A percentile compares a stretch with the other conserved stretches of the same genome.
phyloP scores from a whole-genome alignment of 208 protist species.

The Trypanosoma lewisi region DNA sequence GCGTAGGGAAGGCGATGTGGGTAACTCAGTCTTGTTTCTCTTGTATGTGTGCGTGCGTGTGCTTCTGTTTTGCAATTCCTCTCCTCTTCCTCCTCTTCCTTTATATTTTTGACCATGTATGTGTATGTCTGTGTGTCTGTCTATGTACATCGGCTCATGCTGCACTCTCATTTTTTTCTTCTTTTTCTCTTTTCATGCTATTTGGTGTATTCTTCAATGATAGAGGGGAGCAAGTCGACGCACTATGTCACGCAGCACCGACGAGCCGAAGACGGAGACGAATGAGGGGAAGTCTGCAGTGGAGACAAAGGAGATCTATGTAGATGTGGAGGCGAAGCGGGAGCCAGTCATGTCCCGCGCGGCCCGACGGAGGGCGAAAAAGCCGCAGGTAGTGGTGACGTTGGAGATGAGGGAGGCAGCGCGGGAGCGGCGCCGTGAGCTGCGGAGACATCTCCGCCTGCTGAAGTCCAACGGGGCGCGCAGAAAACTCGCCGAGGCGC shows the following conservation, averaged over 20 bases:
- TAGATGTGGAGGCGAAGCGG: slow-evolving; percentile 27
- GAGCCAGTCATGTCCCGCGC: slow-evolving; percentile 73
- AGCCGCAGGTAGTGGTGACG: slow-evolving; percentile 68
- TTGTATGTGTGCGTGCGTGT: no score
- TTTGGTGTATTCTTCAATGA: neutral
- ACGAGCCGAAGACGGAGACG: neutral
- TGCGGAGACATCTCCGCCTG: slow-evolving; percentile 82
- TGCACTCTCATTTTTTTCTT: slow-evolving; percentile 10
- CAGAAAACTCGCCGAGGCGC: slow-evolving; percentile 72
- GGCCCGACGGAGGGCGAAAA: slow-evolving; percentile 75
- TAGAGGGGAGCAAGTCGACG: neutral
- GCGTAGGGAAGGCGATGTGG: no score
- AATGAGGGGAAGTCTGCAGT: neutral
- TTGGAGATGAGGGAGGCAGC: slow-evolving; percentile 77
- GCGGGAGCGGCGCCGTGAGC: slow-evolving; percentile 69
- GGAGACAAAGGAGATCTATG: neutral
- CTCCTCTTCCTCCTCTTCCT: neutral
- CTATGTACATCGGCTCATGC: neutral
- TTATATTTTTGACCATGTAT: slow-evolving; percentile 20
- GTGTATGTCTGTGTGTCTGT: slow-evolving; percentile 3
- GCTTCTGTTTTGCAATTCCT: neutral
- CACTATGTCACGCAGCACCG: neutral
- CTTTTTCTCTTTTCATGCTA: neutral
- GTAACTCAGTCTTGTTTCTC: neutral
- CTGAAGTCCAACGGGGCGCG: slow-evolving; percentile 87